Percentiles rank a stretch among this genome's conserved stretches.
phyloP scores from a whole-genome alignment of 495 filamentous ascomycete genomes.

The Neurospora discreta region DNA sequence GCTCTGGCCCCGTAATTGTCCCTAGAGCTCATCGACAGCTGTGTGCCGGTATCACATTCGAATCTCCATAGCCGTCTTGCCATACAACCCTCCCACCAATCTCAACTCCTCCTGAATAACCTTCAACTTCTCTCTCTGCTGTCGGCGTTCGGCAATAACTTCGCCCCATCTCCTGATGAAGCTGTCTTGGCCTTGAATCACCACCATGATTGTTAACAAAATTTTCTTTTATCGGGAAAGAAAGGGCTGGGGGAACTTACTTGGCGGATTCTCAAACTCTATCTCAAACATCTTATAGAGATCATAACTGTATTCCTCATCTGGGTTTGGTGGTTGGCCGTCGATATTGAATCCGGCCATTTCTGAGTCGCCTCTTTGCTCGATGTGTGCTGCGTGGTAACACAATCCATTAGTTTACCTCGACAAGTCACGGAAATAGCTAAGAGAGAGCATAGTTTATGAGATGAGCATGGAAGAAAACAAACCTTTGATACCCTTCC shows the following conservation, averaged over 20 bases:
- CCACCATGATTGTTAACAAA: neutral
- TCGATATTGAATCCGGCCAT: constrained; percentile 21
- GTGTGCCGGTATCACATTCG: neutral
- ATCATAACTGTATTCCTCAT: constrained; percentile 18
- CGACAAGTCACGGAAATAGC: no score
- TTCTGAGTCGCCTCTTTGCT: constrained; percentile 12
- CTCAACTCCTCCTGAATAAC: constrained; percentile 24
- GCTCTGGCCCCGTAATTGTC: no score
- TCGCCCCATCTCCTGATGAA: constrained; percentile 26
- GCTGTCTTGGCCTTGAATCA: constrained; percentile 15
- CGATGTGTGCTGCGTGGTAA: constrained; percentile 10
- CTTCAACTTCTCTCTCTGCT: constrained; percentile 14
- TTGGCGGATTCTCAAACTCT: constrained; percentile 27
- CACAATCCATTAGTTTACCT: neutral
- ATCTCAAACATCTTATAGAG: constrained; percentile 28
- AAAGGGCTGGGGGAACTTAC: constrained; percentile 3
- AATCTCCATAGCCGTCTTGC: constrained; percentile 17
- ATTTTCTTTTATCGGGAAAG: no score
- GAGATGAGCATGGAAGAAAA: neutral
- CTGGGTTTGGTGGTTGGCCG: constrained; percentile 14
- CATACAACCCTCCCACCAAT: constrained; percentile 8
- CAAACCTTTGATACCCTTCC: constrained; percentile 21
- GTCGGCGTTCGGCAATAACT: constrained; percentile 19
- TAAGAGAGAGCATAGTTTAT: no score
- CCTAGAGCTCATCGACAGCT: no score